Percentiles rank a stretch among this genome's conserved stretches.
phyloP scores from a whole-genome alignment of 495 filamentous ascomycete species.

The Xylaria grammica region DNA sequence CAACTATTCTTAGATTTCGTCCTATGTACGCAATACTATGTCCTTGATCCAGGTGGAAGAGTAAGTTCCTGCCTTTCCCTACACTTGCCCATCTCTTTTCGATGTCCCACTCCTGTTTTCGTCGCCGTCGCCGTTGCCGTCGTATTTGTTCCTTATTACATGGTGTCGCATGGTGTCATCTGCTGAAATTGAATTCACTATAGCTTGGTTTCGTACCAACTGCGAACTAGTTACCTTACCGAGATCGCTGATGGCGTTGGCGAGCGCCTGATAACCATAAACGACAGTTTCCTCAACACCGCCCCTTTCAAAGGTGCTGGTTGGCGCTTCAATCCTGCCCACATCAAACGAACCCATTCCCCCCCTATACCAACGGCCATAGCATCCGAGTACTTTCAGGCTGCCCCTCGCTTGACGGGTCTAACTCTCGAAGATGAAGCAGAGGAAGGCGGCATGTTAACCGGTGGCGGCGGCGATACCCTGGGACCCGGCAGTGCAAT shows the following conservation, averaged over 20 bases:
- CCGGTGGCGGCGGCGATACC: constrained; percentile 74
- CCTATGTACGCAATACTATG: constrained; percentile 59
- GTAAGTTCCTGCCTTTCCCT: constrained; percentile 57
- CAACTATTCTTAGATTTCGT: constrained; percentile 14
- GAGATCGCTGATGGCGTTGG: constrained; percentile 94
- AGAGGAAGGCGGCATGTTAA: constrained; percentile 80
- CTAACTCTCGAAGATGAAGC: constrained; percentile 73
- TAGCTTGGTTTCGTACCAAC: constrained; percentile 91
- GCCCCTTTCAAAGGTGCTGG: constrained; percentile 95
- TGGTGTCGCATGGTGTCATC: too few relatives aligned
- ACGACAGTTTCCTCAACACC: constrained; percentile 86
- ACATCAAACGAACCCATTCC: constrained; percentile 90
- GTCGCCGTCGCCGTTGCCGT: too few relatives aligned
- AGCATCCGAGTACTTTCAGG: constrained; percentile 89
- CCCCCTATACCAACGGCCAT: constrained; percentile 92
- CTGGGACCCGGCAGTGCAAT: constrained; percentile 67
- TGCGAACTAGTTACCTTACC: constrained; percentile 89
- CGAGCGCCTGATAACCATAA: constrained; percentile 91
- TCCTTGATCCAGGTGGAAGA: constrained; percentile 97
- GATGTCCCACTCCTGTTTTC: too few relatives aligned
- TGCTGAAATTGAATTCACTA: constrained; percentile 16
- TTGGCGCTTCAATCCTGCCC: constrained; percentile 77
- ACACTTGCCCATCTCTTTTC: too few relatives aligned
- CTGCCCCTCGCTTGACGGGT: constrained; percentile 56
- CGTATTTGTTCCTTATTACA: too few relatives aligned